phyloP scores from a whole-genome alignment of 225 moss, liverwort and hornwort genomes.

The Bryum argenteum region DNA sequence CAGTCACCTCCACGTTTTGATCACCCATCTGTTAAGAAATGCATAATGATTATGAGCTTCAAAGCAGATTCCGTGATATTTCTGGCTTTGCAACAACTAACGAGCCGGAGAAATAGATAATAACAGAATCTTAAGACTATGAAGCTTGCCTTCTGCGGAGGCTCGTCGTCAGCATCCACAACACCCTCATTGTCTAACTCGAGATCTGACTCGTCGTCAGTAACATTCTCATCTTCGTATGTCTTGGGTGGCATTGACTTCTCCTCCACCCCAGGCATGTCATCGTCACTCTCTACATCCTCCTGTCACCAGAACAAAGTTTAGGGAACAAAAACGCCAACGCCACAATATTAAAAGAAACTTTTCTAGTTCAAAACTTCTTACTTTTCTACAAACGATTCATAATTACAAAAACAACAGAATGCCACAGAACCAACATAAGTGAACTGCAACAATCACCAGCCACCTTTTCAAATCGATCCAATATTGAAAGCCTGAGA shows the following conservation, averaged over 20 bases:
- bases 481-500: background rate
- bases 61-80: background rate
- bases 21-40: slow-evolving; percentile 77
- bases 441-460: background rate
- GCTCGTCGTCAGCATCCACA: slow-evolving; percentile 72
- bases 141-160: slow-evolving; percentile 75
- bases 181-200: slow-evolving; percentile 86
- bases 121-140: slow-evolving; percentile 2
- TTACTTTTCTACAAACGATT: background rate
- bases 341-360: background rate
- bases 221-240: slow-evolving; percentile 73
- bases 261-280: slow-evolving; percentile 69
- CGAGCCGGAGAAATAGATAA: background rate
- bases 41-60: slow-evolving; percentile 12
- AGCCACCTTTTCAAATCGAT: background rate
- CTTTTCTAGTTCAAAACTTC: background rate
- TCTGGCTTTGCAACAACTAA: background rate
- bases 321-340: background rate
- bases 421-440: background rate
- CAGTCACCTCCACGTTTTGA: slow-evolving; percentile 70
- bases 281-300: slow-evolving; percentile 70
- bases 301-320: slow-evolving; percentile 29
- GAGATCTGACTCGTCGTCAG: slow-evolving; percentile 86
- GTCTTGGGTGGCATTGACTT: slow-evolving; percentile 50
- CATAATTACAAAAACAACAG: background rate